phyloP scores from a whole-genome alignment of 768 basidiomycete species.

The Dictyophora rubrovolvata region DNA sequence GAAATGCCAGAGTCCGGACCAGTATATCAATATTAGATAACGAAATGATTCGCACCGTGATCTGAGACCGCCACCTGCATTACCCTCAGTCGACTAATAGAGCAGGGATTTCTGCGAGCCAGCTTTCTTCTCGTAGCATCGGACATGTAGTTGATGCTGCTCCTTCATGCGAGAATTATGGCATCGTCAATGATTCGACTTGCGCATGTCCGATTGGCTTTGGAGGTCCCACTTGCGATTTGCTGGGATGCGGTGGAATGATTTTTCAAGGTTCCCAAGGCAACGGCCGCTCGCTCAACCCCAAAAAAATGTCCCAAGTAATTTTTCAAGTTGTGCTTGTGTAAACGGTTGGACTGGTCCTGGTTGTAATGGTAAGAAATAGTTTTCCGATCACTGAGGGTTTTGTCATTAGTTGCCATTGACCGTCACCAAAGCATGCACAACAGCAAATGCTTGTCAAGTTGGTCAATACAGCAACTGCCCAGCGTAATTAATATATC shows the following conservation, averaged over 20 bases:
- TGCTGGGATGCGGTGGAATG: constrained; percentile 69
- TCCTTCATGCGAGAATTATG: constrained; percentile 60
- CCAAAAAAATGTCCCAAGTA: constrained; percentile 24
- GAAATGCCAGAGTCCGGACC: too few species aligned
- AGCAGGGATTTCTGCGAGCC: too few species aligned
- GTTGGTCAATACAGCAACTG: constrained; percentile 27
- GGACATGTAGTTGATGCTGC: constrained; percentile 2
- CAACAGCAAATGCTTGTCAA: constrained; percentile 56
- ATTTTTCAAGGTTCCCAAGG: constrained; percentile 65
- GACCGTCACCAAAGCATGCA: constrained; percentile 42
- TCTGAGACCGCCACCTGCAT: too few species aligned
- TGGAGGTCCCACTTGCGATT: constrained; percentile 58
- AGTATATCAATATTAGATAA: too few species aligned
- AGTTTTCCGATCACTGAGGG: background rate
- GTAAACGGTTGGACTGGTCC: constrained; percentile 64
- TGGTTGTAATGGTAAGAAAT: constrained; percentile 44
- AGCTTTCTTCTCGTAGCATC: background rate
- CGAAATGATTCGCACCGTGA: too few species aligned
- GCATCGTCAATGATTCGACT: constrained; percentile 38
- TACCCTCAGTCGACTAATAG: too few species aligned
- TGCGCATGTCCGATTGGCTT: constrained; percentile 81
- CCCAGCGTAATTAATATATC: background rate
- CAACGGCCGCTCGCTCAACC: constrained; percentile 40
- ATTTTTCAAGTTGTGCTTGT: constrained; percentile 52
- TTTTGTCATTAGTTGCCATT: too few species aligned